A percentile compares a stretch with the other conserved stretches of the same genome.
Conservation (phyloP, 306 rosid genomes). For the Prunus kanzakura region DNA sequence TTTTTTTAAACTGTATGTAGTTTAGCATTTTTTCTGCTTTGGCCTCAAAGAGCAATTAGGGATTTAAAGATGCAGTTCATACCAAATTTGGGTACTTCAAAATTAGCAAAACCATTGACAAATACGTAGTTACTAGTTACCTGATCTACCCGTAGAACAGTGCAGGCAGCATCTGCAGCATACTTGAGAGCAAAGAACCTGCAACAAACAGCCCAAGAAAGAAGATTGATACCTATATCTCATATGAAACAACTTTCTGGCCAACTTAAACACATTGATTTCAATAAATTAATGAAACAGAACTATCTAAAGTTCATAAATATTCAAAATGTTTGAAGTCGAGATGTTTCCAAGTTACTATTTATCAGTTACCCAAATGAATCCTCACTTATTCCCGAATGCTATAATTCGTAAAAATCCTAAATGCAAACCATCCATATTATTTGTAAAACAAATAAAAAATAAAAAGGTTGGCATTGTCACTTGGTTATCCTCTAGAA, state of each 20-base stretch:
- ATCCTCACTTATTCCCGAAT: not conserved
- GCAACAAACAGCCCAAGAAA: not conserved
- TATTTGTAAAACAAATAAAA: not conserved
- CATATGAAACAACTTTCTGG: not conserved
- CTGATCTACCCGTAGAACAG: slow-evolving; percentile 89
- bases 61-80: not conserved
- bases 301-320: not conserved
- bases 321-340: not conserved
- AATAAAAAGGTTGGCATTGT: not conserved
- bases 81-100: not conserved
- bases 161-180: slow-evolving; percentile 92
- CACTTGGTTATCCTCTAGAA: not conserved
- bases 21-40: not conserved
- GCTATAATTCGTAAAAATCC: not conserved
- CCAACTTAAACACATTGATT: not conserved
- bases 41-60: not conserved
- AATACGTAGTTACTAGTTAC: slow-evolving; percentile 34
- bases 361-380: not conserved
- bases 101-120: not conserved
- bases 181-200: slow-evolving; percentile 83
- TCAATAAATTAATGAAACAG: not conserved
- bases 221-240: slow-evolving; percentile 13
- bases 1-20: not conserved
- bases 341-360: not conserved
- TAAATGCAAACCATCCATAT: not conserved